phyloP scores from a whole-genome alignment of 2,329 filamentous ascomycete genomes.

The Herpomyces periplanetae region DNA sequence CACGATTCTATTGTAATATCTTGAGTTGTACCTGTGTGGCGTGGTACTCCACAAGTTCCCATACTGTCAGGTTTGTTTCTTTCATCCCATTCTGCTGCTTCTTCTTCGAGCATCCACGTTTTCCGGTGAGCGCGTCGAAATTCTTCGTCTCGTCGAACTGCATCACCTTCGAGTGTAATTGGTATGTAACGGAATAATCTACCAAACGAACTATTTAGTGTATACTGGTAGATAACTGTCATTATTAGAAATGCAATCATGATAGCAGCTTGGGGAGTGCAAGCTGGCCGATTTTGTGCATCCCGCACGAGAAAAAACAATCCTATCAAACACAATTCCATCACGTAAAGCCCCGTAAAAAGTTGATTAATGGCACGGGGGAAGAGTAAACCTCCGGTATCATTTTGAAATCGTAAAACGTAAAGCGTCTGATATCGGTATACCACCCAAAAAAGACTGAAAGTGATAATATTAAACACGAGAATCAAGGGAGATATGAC shows the following conservation, averaged over 20 bases:
- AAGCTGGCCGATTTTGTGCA: slow-evolving; percentile 14
- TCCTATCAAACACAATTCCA: slow-evolving; percentile 59
- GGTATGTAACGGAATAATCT: slow-evolving; percentile 62
- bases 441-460: slow-evolving; percentile 60
- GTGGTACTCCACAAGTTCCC: too few species aligned
- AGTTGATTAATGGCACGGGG: slow-evolving; percentile 18
- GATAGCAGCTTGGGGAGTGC: slow-evolving; percentile 15
- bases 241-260: slow-evolving; percentile 38
- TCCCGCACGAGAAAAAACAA: slow-evolving; percentile 44
- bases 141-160: slow-evolving; percentile 51
- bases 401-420: slow-evolving; percentile 50
- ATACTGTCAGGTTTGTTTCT: too few species aligned
- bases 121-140: slow-evolving; percentile 40
- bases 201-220: slow-evolving; percentile 28
- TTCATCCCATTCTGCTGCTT: slow-evolving; percentile 12
- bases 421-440: slow-evolving; percentile 93
- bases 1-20: too few species aligned
- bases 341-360: slow-evolving; percentile 6
- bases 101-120: slow-evolving; percentile 19
- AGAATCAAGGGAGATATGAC: slow-evolving; percentile 64
- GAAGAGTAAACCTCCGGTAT: slow-evolving; percentile 72
- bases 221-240: slow-evolving; percentile 14
- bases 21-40: too few species aligned
- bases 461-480: slow-evolving; percentile 70
- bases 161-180: slow-evolving; percentile 81